These are phyloP conservation scores for Cordyceps tenuipes DNA, from an alignment of 2,329 filamentous ascomycete genomes.

Conservation along the genomic window DNA sequence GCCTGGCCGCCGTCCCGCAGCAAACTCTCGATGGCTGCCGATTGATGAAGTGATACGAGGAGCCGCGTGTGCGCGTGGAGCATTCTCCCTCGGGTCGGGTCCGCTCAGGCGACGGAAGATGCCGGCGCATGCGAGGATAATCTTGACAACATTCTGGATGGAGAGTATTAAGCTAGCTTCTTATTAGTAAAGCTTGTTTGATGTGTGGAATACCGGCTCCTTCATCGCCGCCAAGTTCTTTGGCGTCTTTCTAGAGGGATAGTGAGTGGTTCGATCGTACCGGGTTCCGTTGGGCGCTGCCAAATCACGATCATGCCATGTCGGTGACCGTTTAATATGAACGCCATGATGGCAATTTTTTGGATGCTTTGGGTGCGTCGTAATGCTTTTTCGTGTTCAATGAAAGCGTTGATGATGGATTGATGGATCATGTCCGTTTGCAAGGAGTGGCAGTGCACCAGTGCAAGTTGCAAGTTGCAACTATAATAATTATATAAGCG, in stretches of 20 bases:
- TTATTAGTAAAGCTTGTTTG: not conserved
- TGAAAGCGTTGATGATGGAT: not conserved
- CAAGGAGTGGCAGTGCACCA: too few relatives aligned
- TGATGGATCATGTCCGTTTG: too few relatives aligned
- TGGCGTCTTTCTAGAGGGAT: not conserved
- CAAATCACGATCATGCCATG: not conserved
- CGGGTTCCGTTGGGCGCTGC: not conserved
- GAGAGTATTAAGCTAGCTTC: not conserved
- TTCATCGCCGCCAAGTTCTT: not conserved
- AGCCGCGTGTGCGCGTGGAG: conserved; percentile 6
- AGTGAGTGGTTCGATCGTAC: not conserved
- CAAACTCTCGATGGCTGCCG: not conserved
- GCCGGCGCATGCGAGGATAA: not conserved
- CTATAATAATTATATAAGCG: too few relatives aligned
- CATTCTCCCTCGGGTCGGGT: not conserved
- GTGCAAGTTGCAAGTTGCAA: too few relatives aligned
- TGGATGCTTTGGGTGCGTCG: not conserved
- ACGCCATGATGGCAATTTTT: not conserved
- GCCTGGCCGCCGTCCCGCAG: not conserved
- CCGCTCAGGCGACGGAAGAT: not conserved
- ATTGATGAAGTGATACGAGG: conserved; percentile 1
- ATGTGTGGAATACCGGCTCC: not conserved
- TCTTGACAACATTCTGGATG: not conserved
- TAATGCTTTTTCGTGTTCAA: not conserved
- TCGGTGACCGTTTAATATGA: too few relatives aligned